Base-by-base conservation (phyloP, 169 alveolate species). In the Plasmodium knowlesi region DNA sequence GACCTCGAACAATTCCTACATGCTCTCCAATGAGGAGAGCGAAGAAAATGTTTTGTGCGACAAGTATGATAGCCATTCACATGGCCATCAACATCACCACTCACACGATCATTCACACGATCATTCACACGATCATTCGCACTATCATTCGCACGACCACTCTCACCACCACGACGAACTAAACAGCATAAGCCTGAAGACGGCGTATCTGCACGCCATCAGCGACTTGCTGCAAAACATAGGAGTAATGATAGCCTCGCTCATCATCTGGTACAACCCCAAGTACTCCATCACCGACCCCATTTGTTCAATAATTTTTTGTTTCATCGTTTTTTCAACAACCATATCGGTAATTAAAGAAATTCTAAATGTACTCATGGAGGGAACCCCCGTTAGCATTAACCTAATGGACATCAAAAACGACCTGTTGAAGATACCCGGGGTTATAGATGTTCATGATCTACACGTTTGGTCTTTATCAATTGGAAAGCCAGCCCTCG, bases 391-490 rank as follows among this genome's bases (percentile, higher is more conserved):
- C 12, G 83, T 89, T 10, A 97, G 98, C 70, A 85, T 98, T 67
- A 98, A 98, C 92, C 95, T 97, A 22, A 98, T 96, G 5, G 96
- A 96, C 67, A 92, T 99, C 41, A 96, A 96, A 84, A 95, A 97
- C 61, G 98, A 97, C 78, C 84, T 98, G 80, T 80, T 90, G 78
- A 93, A 93, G 3, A 94, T 99, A 41, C 96, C 97, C 41, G 98
- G 98, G 19, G 99, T 99, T 43, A 90, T 89, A 37, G 99, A 98
- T 72, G 97, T 99, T 46, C 99, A 99, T 93, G 99, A 98, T 92
- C 96, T 99, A 70, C 99, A 99, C 96, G 98, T 98, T n/a, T 99
- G 99, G 99, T 97, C 99, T 32, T 94, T 99, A 19, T 96, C 98
- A 28, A 96, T 97, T 43, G 99, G 99, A 16, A 97, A 97, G 82